These are phyloP conservation scores for Boeremia exigua DNA, from an alignment of 2,329 filamentous ascomycete species.

Conservation along the genomic window DNA sequence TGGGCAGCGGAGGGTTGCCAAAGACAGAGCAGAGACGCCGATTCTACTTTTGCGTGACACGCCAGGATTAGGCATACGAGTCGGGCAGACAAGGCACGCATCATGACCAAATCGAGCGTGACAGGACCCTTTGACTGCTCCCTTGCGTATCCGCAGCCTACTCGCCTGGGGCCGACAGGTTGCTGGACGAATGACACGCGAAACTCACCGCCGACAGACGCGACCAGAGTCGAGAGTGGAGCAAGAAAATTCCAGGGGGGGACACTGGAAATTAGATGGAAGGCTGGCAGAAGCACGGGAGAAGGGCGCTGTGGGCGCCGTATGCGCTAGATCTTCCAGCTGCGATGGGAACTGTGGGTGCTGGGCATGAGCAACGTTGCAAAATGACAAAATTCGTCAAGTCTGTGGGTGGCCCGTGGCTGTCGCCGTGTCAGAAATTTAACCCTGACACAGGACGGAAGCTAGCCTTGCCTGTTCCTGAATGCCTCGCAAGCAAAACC, in stretches of 20 bases:
- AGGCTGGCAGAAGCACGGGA: constrained; percentile 48
- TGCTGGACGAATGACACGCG: constrained; percentile 25
- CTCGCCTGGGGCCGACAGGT: constrained; percentile 20
- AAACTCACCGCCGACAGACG: constrained; percentile 36
- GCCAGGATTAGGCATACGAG: constrained; percentile 34
- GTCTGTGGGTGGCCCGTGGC: constrained; percentile 23
- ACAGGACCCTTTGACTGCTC: constrained; percentile 24
- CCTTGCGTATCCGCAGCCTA: constrained; percentile 29
- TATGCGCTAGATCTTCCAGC: constrained; percentile 35
- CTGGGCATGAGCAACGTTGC: constrained; percentile 32
- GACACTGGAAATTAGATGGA: constrained; percentile 40
- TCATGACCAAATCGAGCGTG: constrained; percentile 43
- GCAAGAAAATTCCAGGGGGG: constrained; percentile 32
- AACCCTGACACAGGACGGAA: constrained; percentile 32
- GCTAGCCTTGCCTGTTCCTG: constrained; percentile 42
- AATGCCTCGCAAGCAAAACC: constrained; percentile 34
- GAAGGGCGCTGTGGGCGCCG: constrained; percentile 40
- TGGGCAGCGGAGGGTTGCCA: constrained; percentile 21
- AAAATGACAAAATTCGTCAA: constrained; percentile 32
- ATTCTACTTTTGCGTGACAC: constrained; percentile 25
- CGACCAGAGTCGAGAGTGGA: constrained; percentile 26
- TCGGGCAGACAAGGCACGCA: constrained; percentile 32
- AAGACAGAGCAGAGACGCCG: constrained; percentile 23
- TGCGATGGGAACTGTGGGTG: constrained; percentile 20
- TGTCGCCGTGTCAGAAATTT: constrained; percentile 37